Evolutionary conservation across 2,329 filamentous ascomycete species (phyloP), one percentile per base, ranked within the genome.

Genomic region (Niveomyces coronatus): DNA sequence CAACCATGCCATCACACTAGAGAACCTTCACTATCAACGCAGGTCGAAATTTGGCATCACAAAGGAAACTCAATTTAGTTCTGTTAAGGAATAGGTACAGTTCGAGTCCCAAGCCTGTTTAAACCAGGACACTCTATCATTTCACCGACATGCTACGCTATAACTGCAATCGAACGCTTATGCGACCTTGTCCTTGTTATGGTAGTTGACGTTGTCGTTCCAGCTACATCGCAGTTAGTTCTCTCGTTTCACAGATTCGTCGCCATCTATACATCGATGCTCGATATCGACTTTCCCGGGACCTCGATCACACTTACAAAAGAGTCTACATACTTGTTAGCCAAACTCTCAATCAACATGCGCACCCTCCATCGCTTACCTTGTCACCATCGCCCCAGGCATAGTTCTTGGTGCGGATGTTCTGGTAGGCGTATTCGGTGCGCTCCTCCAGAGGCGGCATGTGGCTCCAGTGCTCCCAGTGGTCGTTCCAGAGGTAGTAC

Each of bases 361-460:
- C 13, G 41, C 18, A 19, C 10, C 24, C n/a, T n/a, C n/a, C 9
- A 11, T 20, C 23, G 43, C 61, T 58, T 40, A 86, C 84, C 84
- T 96, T 91, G 70, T 98, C 91, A 58, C 91, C 91, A 58, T 96
- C 73, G 50, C 89, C 88, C 84, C 84, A 98, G 57, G 77, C 79
- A 74, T 67, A 98, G 77, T 94, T 95, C 81, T 91, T 95, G 62
- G 77, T 76, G 61, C 91, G 84, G 64, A 98, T 84, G 75, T 98
- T 98, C 77, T 94, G 85, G 79, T 94, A 98, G 44, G 87, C 70
- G 68, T 96, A 98, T 71, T 96, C 85, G 55, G 74, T 67, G 58
- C 85, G 82, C 70, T 98, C 91, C 71, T 94, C 86, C 51, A 89
- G 71, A 49, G 91, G 84, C 44, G 83, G 77, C 63, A 85, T 67